Conservation (phyloP, 2,329 filamentous ascomycete species). For the Beauveria pseudobassiana region DNA sequence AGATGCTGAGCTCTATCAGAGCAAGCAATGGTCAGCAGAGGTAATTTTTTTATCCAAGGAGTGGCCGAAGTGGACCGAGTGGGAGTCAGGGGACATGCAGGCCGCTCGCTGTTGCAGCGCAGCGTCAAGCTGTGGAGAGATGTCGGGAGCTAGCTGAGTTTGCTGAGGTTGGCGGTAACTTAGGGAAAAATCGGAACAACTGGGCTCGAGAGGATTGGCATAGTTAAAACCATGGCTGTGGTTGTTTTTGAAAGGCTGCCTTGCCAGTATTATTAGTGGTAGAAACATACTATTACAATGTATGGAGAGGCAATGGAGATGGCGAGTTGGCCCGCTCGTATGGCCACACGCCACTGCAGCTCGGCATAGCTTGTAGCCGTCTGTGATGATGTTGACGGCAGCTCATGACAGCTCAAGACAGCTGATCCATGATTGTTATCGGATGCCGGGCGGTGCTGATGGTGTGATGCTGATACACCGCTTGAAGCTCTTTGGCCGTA, state of each 20-base stretch:
- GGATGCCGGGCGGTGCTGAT: not conserved
- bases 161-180: not conserved
- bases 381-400: not conserved
- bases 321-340: not conserved
- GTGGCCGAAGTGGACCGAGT: constrained; percentile 10
- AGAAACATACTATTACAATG: too few relatives aligned
- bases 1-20: not conserved
- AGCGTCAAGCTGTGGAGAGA: not conserved
- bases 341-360: not conserved
- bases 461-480: constrained; percentile 2
- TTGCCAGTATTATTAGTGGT: too few relatives aligned
- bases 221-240: too few relatives aligned
- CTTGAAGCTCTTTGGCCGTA: not conserved
- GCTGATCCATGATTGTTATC: not conserved
- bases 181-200: constrained; percentile 3
- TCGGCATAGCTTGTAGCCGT: not conserved
- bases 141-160: too few relatives aligned
- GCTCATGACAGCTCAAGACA: not conserved
- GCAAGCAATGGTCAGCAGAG: constrained; percentile 1
- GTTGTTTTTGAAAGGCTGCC: too few relatives aligned
- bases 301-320: not conserved
- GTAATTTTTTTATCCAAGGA: not conserved
- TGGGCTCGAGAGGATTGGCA: too few relatives aligned
- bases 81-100: not conserved
- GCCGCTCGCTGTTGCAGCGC: not conserved